Conservation (phyloP, 2,329 filamentous ascomycete species). For the Rachicladosporium sp. region DNA sequence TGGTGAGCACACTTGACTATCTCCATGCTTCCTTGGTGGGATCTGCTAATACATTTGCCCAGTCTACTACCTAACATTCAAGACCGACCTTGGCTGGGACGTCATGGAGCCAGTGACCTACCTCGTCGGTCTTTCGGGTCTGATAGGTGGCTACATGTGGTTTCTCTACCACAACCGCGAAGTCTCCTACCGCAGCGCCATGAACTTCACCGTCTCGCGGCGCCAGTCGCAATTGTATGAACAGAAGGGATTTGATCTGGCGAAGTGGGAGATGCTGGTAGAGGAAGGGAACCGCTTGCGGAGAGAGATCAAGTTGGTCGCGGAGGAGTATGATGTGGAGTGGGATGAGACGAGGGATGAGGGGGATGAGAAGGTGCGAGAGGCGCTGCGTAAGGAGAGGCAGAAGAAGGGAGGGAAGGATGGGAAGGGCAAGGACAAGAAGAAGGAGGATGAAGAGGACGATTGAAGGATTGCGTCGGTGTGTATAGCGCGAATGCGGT, state of each 20-base stretch:
- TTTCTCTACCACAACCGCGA: constrained; percentile 88
- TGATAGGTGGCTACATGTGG: constrained; percentile 87
- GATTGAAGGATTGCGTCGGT: constrained; percentile 18
- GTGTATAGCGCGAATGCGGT: too few species aligned
- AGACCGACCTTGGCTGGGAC: constrained; percentile 76
- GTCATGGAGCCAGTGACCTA: constrained; percentile 79
- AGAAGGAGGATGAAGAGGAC: constrained; percentile 31
- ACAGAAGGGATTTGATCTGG: constrained; percentile 59
- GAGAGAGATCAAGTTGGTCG: constrained; percentile 66
- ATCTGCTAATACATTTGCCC: constrained; percentile 18
- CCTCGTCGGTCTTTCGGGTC: constrained; percentile 68
- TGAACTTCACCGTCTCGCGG: constrained; percentile 73
- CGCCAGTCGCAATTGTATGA: constrained; percentile 69
- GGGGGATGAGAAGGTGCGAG: constrained; percentile 19
- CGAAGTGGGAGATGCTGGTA: constrained; percentile 65
- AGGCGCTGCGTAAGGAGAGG: constrained; percentile 45
- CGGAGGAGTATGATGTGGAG: constrained; percentile 78
- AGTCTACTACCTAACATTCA: constrained; percentile 58
- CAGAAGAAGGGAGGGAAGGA: constrained; percentile 14
- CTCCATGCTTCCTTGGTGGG: background rate
- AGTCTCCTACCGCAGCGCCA: constrained; percentile 67
- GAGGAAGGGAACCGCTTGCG: constrained; percentile 68
- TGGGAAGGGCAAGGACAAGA: constrained; percentile 12
- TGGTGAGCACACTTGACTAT: constrained; percentile 1
- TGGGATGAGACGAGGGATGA: constrained; percentile 37